Base-by-base conservation (phyloP, 768 basidiomycete species). In the Tulasnella sp. region DNA sequence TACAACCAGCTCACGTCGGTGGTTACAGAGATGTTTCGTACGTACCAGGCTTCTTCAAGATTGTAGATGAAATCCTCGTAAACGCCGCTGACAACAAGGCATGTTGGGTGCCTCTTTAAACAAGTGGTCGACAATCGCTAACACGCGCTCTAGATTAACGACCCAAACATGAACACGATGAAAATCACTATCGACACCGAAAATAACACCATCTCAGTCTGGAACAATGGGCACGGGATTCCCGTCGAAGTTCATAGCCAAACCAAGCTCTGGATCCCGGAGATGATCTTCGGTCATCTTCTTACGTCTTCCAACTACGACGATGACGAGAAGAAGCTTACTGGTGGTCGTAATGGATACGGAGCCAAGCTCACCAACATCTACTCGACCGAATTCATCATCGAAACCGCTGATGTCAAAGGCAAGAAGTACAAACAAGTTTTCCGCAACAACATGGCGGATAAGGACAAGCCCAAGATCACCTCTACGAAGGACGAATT, bases 51-150 rank as follows among this genome's bases (percentile, higher is more conserved):
- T 97, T 99, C 83, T 96, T 96, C 89, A 99, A 99, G 87, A 99
- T 99, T 80, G 91, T 99, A 17, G 97, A 99, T 81, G 97, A 99
- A 85, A 99, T 99, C 81, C 86, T 99, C 2, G 97, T 99, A 80
- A 99, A 99, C 83, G 97, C 97, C 29, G 97, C 97, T 3, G 97
- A 99, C 82, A 97, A 99, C 85, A 99, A 99, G 91, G 97, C 93
- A 78, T 75, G 86, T 83, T 29, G 2, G 25, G 29, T 14, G 42
- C 11, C n/a, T 17, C 34, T 36, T 29, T n/a, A 22, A 36, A 25
- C 64, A 38, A 58, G 37, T 39, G 34, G 37, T 64, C 2, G 11
- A 22, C 22, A n/a, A 31, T 71, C 2, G 70, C 38, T 22, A 34
- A 45, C 42, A 9, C n/a, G 25, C 39, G 22, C 19, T 36, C 7